Conservation (phyloP, 78 protist genomes). For the Dictyostelium capitatum region DNA sequence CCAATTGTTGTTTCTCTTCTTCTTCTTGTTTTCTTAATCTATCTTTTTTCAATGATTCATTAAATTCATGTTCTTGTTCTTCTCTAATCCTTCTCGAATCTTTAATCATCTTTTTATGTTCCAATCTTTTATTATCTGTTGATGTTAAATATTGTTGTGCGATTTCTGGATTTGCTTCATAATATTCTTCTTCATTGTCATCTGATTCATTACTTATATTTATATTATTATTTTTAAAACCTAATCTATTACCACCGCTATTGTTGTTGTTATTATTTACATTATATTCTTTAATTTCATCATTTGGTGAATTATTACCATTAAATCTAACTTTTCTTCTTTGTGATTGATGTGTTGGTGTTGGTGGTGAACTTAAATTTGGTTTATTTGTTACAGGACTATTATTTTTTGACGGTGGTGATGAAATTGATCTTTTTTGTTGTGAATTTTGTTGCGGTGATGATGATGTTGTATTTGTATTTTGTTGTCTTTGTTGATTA, state of each 20-base stretch:
- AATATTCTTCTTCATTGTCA: conserved; percentile 16
- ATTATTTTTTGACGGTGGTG: conserved; percentile 26
- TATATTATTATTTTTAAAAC: not conserved
- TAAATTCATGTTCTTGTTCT: conserved; percentile 49
- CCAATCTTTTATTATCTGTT: conserved; percentile 8
- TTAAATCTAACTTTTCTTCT: conserved; percentile 34
- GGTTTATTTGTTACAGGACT: conserved; percentile 23
- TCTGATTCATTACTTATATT: conserved; percentile 31
- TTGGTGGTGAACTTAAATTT: conserved; percentile 1
- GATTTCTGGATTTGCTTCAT: conserved; percentile 32
- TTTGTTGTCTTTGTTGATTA: not conserved
- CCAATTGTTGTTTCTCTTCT: conserved; percentile 18
- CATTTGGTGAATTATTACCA: not conserved
- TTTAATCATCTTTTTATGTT: not conserved
- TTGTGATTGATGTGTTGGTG: not conserved
- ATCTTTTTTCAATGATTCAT: conserved; percentile 42
- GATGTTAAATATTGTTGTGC: conserved; percentile 24
- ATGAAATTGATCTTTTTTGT: not conserved
- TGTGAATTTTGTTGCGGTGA: not conserved
- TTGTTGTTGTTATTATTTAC: not conserved
- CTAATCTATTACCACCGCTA: not conserved
- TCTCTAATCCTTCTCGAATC: conserved; percentile 37
- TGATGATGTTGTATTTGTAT: conserved; percentile 12
- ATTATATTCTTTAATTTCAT: conserved; percentile 26
- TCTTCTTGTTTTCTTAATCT: conserved; percentile 28